phyloP scores from a whole-genome alignment of 2,329 filamentous ascomycete species.

The Sarocladium brachiariae region DNA sequence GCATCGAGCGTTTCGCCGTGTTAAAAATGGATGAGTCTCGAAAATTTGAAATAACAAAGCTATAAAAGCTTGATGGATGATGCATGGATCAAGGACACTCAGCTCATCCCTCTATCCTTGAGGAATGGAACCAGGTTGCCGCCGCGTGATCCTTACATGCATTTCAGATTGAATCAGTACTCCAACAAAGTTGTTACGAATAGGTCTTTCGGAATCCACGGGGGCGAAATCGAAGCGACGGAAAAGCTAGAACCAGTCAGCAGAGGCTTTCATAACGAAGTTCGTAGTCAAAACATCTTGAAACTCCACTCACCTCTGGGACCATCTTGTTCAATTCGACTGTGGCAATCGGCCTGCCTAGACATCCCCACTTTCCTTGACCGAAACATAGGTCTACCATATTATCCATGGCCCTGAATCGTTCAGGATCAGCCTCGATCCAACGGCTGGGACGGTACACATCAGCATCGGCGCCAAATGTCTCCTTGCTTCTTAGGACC shows the following conservation, averaged over 20 bases:
- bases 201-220: not conserved
- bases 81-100: no score
- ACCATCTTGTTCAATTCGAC: slow-evolving; percentile 33
- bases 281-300: not conserved
- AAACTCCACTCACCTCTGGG: slow-evolving; percentile 31
- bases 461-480: slow-evolving; percentile 28
- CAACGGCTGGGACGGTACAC: slow-evolving; percentile 29
- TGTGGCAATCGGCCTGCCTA: slow-evolving; percentile 30
- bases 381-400: slow-evolving; percentile 32
- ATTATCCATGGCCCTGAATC: slow-evolving; percentile 26
- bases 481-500: slow-evolving; percentile 24
- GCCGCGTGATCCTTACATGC: not conserved
- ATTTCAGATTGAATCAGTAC: slow-evolving; percentile 5
- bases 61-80: no score
- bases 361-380: slow-evolving; percentile 31
- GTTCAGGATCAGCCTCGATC: slow-evolving; percentile 27
- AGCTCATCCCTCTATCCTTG: no score
- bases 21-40: no score
- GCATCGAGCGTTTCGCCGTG: no score
- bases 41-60: no score
- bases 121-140: not conserved
- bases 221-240: slow-evolving; percentile 4
- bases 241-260: not conserved
- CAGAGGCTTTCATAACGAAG: not conserved
- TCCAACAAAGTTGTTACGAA: slow-evolving; percentile 2